Percentiles rank a stretch among this genome's conserved stretches.
Conservation (phyloP, 2,329 filamentous ascomycete genomes). For the Cercospora brassicicola region DNA sequence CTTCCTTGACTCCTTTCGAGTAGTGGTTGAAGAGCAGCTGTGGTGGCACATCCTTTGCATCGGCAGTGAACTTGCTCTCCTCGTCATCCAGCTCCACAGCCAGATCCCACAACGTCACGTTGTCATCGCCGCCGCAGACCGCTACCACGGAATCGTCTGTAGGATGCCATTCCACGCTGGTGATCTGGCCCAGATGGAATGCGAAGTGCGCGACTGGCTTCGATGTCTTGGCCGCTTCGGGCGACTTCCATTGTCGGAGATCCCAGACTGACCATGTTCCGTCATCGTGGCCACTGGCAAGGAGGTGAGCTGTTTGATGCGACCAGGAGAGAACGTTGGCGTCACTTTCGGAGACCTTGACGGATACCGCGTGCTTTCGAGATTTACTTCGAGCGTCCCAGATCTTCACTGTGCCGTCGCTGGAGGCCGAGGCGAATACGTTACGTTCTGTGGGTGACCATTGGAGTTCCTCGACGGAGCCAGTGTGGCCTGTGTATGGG, state of each 20-base stretch:
- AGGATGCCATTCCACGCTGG: conserved; percentile 94
- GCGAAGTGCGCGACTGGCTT: conserved; percentile 88
- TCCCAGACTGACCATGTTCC: conserved; percentile 97
- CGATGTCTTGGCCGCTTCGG: conserved; percentile 53
- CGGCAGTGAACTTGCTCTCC: conserved; percentile 85
- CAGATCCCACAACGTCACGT: conserved; percentile 93
- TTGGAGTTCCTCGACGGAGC: conserved; percentile 90
- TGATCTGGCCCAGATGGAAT: conserved; percentile 97
- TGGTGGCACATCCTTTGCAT: conserved; percentile 84
- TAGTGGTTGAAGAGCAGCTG: conserved; percentile 97
- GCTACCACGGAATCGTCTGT: conserved; percentile 94
- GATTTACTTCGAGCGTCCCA: conserved; percentile 95
- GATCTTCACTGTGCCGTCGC: conserved; percentile 90
- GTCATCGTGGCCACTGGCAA: conserved; percentile 90
- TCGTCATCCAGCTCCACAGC: conserved; percentile 96
- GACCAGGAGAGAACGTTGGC: conserved; percentile 99
- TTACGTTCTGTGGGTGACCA: conserved; percentile 93
- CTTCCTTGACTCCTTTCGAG: conserved; percentile 89
- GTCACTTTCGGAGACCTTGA: conserved; percentile 79
- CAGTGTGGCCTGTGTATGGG: conserved; percentile 78
- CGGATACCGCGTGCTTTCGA: conserved; percentile 80
- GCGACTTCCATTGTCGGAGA: conserved; percentile 82
- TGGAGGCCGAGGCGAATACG: conserved; percentile 91
- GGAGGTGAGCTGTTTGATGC: conserved; percentile 78
- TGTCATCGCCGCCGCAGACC: conserved; percentile 89